Conservation (phyloP, 306 rosid species). For the Prunus dulcis region DNA sequence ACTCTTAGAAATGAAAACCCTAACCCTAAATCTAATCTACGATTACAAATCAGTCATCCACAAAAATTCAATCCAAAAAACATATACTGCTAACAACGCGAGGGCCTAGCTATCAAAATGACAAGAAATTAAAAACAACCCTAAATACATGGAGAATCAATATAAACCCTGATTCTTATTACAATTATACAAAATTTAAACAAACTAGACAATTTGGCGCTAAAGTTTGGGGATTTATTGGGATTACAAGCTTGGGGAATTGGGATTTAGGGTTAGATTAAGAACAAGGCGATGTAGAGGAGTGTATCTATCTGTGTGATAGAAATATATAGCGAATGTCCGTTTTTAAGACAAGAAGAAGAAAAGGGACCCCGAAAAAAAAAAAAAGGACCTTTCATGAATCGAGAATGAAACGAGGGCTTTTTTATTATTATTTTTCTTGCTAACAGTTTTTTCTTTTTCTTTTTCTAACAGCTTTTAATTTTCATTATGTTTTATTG, state of each 20-base stretch:
- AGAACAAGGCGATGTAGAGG: background rate
- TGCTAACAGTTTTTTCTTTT: background rate
- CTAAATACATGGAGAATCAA: constrained; percentile 6
- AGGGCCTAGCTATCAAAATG: background rate
- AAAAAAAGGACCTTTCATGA: background rate
- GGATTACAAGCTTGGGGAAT: background rate
- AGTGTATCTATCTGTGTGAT: background rate
- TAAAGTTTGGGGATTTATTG: background rate
- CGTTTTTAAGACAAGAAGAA: background rate
- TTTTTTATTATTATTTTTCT: background rate
- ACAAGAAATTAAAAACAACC: background rate
- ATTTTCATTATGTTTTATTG: too few species aligned
- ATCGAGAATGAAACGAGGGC: background rate
- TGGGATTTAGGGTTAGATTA: constrained; percentile 11
- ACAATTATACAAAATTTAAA: background rate
- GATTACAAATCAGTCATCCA: constrained; percentile 18
- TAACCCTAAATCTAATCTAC: constrained; percentile 30
- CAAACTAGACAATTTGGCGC: background rate
- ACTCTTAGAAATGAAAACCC: constrained; percentile 42
- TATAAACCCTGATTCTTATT: constrained; percentile 3
- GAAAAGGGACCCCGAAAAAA: background rate
- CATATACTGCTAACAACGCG: background rate
- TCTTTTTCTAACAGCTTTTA: too few species aligned
- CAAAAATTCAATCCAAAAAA: background rate
- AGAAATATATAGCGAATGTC: background rate